A percentile compares a stretch with the other conserved stretches of the same genome.
Conservation (phyloP, 345 rosid genomes). For the Eucalyptus virginea region DNA sequence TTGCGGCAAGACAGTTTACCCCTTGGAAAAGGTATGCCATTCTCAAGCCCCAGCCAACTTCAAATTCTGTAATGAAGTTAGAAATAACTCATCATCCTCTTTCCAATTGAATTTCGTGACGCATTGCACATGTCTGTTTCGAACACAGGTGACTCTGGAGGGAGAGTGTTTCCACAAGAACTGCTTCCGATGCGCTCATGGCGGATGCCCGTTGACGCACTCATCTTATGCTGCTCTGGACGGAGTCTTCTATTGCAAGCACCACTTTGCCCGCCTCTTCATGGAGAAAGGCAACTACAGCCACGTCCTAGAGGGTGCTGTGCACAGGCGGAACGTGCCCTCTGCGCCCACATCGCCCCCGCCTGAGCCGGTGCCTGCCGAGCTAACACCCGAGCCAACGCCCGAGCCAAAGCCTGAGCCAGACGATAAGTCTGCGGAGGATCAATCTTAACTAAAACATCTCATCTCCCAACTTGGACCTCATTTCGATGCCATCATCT, state of each 20-base stretch:
- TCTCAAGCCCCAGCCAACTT: not conserved
- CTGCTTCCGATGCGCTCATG: conserved; percentile 95
- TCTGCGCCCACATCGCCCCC: conserved; percentile 18
- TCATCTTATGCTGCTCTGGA: conserved; percentile 88
- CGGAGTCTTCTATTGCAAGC: conserved; percentile 88
- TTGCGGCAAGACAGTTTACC: conserved; percentile 85
- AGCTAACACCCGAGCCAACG: not conserved
- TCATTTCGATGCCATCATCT: not conserved
- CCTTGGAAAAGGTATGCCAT: conserved; percentile 70
- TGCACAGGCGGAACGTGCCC: conserved; percentile 47
- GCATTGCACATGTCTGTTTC: not conserved
- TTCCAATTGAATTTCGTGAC: not conserved
- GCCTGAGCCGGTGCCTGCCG: conserved; percentile 30
- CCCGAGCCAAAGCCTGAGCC: not conserved
- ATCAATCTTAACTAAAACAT: not conserved
- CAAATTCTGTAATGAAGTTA: not conserved
- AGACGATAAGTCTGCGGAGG: not conserved
- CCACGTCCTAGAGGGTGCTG: conserved; percentile 70
- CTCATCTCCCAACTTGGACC: not conserved
- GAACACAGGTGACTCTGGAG: conserved; percentile 31
- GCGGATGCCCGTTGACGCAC: conserved; percentile 85
- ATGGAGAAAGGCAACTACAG: conserved; percentile 86
- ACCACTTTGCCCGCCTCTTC: conserved; percentile 91
- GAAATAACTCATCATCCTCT: not conserved
- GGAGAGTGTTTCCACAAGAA: conserved; percentile 92